Evolutionary conservation across 306 rosid species (phyloP), one percentile per base, ranked within the genome.

Genomic region (Quercus parvula): DNA sequence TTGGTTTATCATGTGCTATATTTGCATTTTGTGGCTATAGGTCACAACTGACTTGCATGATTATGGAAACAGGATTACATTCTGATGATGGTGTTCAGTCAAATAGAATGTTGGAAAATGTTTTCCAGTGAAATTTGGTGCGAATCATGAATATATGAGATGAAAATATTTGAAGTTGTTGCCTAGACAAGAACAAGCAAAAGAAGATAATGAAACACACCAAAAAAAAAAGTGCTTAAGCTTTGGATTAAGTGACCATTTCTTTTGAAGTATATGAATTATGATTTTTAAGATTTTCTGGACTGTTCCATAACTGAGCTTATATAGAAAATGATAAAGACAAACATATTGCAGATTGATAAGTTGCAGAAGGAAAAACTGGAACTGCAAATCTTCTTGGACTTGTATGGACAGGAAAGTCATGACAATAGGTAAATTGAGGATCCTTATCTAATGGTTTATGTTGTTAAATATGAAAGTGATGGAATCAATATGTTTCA

Each of bases 401-500:
- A 93, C 81, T 84, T 93, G 93, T 82, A 91, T 75, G 91, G 93
- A 51, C 86, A 82, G 80, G 96, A 91, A 82, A 92, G 84, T 83
- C 84, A 82, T 74, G 96, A 90, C 19, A 91, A 84, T 85, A 93
- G 97, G 98, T 95, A 82, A 72, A 74, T 44, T 28, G 70, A 73
- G 56, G 20, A 38, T 79, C 67, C 28, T 75, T 75, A 70, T 71
- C 19, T 84, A 24, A 24, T 73, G 55, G 74, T 55, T 83, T 38
- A 3, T 56, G 49, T 49, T 2, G 41, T 70, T 80, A 56, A 28
- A 71, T 35, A 46, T 61, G 27, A 6, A 54, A 49, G 20, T 27
- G 75, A 73, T 63, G 75, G 72, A 19, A 46, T 57, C 31, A 27
- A 30, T 19, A 51, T 58, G 17, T 24, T 70, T 54, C 54, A 46